Conservation (phyloP, 805 yeast genomes). For the Ogataea ganodermae region DNA sequence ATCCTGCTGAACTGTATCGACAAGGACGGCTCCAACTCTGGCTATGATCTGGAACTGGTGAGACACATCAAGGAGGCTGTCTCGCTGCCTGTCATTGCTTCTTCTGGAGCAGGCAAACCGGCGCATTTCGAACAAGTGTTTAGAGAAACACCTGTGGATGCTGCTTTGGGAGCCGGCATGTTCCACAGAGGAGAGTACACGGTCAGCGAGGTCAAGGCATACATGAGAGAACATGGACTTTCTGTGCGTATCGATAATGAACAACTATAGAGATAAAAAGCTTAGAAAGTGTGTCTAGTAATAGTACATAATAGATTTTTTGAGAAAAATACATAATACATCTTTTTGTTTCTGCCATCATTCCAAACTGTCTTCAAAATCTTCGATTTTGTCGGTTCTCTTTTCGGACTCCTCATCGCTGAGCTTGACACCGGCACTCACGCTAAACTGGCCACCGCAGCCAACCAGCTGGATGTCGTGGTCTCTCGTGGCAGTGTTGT, state of each 20-base stretch:
- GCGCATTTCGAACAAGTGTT: conserved; percentile 89
- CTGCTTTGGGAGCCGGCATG: conserved; percentile 98
- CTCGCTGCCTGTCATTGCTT: conserved; percentile 91
- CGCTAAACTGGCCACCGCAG: conserved; percentile 97
- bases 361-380: conserved; percentile 41
- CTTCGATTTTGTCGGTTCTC: conserved; percentile 53
- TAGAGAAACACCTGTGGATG: conserved; percentile 79
- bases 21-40: conserved; percentile 94
- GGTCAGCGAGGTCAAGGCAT: conserved; percentile 78
- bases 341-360: background rate
- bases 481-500: conserved; percentile 88
- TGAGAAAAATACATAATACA: conserved; percentile 1
- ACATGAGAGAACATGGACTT: conserved; percentile 58
- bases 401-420: conserved; percentile 54
- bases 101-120: conserved; percentile 97
- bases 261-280: conserved; percentile 7
- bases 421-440: conserved; percentile 75
- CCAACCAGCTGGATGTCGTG: conserved; percentile 72
- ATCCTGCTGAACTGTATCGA: conserved; percentile 91
- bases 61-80: conserved; percentile 76
- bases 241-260: conserved; percentile 68
- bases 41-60: conserved; percentile 86
- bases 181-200: conserved; percentile 94
- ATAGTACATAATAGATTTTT: background rate
- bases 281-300: background rate